A percentile compares a stretch with the other conserved stretches of the same genome.
Conservation (phyloP, 1,284 basidiomycete genomes). For the Lentinula novae-zelandiae region DNA sequence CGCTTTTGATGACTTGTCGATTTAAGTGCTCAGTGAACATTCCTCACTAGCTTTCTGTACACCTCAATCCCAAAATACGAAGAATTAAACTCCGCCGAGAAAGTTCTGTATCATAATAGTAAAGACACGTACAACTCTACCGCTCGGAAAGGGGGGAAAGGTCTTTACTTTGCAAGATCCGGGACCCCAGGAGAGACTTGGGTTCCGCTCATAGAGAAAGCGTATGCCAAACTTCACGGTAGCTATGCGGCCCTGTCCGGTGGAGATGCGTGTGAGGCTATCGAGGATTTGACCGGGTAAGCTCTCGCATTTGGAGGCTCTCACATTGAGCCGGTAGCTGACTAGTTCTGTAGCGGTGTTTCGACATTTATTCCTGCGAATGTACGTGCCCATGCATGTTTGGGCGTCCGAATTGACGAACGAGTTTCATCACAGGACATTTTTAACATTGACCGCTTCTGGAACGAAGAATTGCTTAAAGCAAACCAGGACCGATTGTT, state of each 20-base stretch:
- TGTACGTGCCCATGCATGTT: constrained; percentile 19
- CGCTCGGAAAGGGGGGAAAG: constrained; percentile 43
- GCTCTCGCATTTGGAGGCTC: constrained; percentile 7
- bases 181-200: constrained; percentile 45
- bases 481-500: constrained; percentile 46
- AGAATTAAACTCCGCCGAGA: constrained; percentile 35
- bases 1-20: not conserved
- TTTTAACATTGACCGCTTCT: constrained; percentile 38
- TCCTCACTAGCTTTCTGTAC: constrained; percentile 32
- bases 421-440: constrained; percentile 32
- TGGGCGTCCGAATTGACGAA: not conserved
- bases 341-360: constrained; percentile 32
- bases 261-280: constrained; percentile 38
- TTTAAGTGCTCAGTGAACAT: not conserved
- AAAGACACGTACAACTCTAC: constrained; percentile 41
- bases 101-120: constrained; percentile 44
- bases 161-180: constrained; percentile 48
- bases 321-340: not conserved
- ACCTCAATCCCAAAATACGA: constrained; percentile 48
- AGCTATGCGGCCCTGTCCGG: constrained; percentile 38
- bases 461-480: constrained; percentile 36
- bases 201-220: constrained; percentile 55
- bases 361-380: constrained; percentile 37
- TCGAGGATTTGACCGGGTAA: constrained; percentile 50
- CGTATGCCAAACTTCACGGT: constrained; percentile 51